Percentiles rank a stretch among this genome's conserved stretches.
Evolutionary conservation across 192 early-diverging fungal species (phyloP).

Genomic region (Hyaloraphidium curvatum): DNA sequence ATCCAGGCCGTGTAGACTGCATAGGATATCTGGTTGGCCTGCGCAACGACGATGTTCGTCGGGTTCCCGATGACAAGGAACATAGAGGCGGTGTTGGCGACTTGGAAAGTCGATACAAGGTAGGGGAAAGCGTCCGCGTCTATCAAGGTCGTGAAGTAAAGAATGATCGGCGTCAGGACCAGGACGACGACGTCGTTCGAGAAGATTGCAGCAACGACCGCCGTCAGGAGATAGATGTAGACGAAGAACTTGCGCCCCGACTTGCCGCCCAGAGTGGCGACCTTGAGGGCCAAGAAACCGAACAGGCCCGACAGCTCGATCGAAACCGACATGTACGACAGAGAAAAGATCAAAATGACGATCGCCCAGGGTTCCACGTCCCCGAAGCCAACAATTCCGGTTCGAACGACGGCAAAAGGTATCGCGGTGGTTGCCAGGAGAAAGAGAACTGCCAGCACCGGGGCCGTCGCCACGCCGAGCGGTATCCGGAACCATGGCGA

Average conservation of each 20-base stretch:
- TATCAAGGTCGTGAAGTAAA: too few relatives aligned
- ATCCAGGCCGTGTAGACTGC: constrained; percentile 70
- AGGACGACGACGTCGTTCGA: constrained; percentile 76
- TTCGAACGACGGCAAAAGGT: constrained; percentile 13
- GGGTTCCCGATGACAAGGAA: constrained; percentile 73
- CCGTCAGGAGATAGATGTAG: constrained; percentile 46
- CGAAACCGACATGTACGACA: constrained; percentile 70
- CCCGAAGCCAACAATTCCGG: constrained; percentile 35
- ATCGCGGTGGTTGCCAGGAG: constrained; percentile 42
- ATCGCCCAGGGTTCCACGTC: constrained; percentile 57
- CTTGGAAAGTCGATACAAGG: neutral
- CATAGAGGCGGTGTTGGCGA: constrained; percentile 36
- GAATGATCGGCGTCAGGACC: constrained; percentile 58
- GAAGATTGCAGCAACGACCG: constrained; percentile 49
- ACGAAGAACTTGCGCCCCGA: constrained; percentile 40
- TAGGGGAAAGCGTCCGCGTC: too few relatives aligned
- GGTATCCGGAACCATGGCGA: constrained; percentile 15
- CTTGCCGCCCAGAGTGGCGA: constrained; percentile 38
- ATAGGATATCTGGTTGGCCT: constrained; percentile 53
- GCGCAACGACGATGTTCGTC: constrained; percentile 67
- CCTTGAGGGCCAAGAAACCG: constrained; percentile 19
- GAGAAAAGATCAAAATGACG: constrained; percentile 58
- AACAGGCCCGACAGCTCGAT: constrained; percentile 60
- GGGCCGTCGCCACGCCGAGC: constrained; percentile 50
- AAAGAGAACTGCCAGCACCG: constrained; percentile 42